Percentiles rank a stretch among this genome's conserved stretches.
Evolutionary conservation across 129 eudicot species (phyloP).

Genomic region (Flaveria robusta): DNA sequence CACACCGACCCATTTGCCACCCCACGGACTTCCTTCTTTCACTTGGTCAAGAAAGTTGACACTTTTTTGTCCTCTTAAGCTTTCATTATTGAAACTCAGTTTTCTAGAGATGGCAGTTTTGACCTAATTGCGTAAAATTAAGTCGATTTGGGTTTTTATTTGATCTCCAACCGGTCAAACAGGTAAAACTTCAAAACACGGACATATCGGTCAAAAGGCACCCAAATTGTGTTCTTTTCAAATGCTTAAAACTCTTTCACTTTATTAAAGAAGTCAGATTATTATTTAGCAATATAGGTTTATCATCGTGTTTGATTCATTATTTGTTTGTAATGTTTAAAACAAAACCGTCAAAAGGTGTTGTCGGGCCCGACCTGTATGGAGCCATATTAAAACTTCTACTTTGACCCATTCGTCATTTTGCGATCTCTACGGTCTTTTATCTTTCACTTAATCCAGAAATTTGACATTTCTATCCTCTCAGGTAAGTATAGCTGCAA

Average conservation of each 20-base stretch:
- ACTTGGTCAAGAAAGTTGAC: neutral
- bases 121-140: neutral
- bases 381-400: neutral
- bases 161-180: neutral
- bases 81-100: neutral
- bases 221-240: slow-evolving; percentile 4
- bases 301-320: neutral
- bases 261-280: neutral
- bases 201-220: neutral
- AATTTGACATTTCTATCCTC: slow-evolving; percentile 13
- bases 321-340: neutral
- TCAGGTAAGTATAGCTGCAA: slow-evolving; percentile 54
- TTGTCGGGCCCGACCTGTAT: neutral
- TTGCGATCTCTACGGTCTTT: neutral
- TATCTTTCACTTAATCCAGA: neutral
- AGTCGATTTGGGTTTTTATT: slow-evolving; percentile 8
- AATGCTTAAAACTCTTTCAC: neutral
- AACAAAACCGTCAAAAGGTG: slow-evolving; percentile 1
- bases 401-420: neutral
- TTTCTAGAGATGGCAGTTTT: neutral
- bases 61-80: neutral
- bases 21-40: neutral
- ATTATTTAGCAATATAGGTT: slow-evolving; percentile 6
- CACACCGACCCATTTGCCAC: neutral
- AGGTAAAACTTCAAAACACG: neutral